Evolutionary conservation across 257 asterid genomes (phyloP), one percentile per base, ranked within the genome.

Genomic region (Datura wrightii): DNA sequence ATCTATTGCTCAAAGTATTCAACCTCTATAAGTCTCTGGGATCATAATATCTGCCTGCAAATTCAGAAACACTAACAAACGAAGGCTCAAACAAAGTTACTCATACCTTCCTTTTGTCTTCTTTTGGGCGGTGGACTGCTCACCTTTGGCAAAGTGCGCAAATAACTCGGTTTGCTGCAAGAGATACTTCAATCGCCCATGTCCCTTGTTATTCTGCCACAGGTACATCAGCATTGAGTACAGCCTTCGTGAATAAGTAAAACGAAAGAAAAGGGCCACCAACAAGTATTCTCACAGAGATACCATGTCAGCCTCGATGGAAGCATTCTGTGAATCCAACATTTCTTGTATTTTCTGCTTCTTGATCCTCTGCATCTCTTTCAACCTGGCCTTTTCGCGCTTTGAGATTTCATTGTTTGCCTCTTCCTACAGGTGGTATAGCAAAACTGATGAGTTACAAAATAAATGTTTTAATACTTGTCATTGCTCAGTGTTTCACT

Each of bases 61-160:
- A 76, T 24, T 76, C 56, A 31, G 44, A 15, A 34, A 74, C 31
- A 8, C 1, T 6, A 31, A 13, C 41, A 74, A 46, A 74, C 2
- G 10, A 48, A 74, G 9, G 60, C 31, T 48, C 60, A 74, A 34
- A 48, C 3, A 36, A 76, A 19, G 69, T 62, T 72, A 3, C 6
- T 66, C 90, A 39, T 84, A 93, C 99, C 92, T 95, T 88, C 99
- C 99, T 83, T 93, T 97, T 36, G 72, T 81, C 92, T 94, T 96
- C 91, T 93, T 94, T 86, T 84, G 92, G 63, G 88, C 82, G 81
- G 65, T 78, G 65, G 98, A 87, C 83, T 90, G 96, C 59, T 90
- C 98, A 76, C 97, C 94, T 89, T 97, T 97, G 54, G 99, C 99
- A 91, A 97, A 97, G 90, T 97, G 99, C 53, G 99, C 93, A 92